Evolutionary conservation across 768 basidiomycete genomes (phyloP).

Genomic region (Epithele typhae): DNA sequence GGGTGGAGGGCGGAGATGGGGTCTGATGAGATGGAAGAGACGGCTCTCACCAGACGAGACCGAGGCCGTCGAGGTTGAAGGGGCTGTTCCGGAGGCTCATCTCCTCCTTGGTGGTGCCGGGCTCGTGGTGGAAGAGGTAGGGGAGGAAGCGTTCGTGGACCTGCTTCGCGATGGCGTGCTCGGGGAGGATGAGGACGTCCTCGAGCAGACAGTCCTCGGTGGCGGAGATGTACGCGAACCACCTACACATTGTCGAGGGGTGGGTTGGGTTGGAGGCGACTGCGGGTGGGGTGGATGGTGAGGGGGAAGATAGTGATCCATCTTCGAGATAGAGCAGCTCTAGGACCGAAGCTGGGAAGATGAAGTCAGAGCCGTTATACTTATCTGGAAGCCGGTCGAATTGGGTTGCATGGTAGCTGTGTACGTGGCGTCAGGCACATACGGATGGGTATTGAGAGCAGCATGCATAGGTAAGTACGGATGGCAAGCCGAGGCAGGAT

Average conservation of each 20-base stretch:
- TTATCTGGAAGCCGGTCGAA: background rate
- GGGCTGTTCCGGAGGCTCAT: constrained; percentile 22
- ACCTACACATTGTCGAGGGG: constrained; percentile 28
- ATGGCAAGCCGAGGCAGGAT: too few species aligned
- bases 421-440: too few species aligned
- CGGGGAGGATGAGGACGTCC: constrained; percentile 24
- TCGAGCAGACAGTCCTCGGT: constrained; percentile 26
- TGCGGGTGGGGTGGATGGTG: too few species aligned
- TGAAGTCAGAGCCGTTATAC: too few species aligned
- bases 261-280: too few species aligned
- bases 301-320: too few species aligned
- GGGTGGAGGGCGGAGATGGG: background rate
- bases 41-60: constrained; percentile 23
- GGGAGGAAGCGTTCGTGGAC: constrained; percentile 27
- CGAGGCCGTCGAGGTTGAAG: constrained; percentile 24
- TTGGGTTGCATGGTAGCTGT: too few species aligned
- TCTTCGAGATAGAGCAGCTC: too few species aligned
- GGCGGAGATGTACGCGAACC: constrained; percentile 28
- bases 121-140: constrained; percentile 21
- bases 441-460: too few species aligned
- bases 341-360: too few species aligned
- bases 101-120: constrained; percentile 19
- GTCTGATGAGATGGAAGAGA: background rate
- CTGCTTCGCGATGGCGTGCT: constrained; percentile 25
- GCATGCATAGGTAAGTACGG: too few species aligned